Conservation (phyloP, 2,329 filamentous ascomycete species). For the Aureobasidium sp. region DNA sequence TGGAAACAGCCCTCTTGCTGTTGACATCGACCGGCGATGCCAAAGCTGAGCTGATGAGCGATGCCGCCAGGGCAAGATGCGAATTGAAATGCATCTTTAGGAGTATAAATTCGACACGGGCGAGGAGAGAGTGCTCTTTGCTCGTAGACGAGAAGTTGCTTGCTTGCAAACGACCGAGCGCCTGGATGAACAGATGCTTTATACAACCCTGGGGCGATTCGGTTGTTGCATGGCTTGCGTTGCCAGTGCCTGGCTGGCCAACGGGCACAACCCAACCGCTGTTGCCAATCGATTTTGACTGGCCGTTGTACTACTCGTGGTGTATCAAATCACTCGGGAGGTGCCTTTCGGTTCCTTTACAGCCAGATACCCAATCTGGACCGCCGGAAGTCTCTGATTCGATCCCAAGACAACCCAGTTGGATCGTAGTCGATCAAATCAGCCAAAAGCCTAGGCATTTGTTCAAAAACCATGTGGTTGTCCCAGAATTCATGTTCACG, state of each 20-base stretch:
- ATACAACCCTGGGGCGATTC: background rate
- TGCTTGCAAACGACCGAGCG: background rate
- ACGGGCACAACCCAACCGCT: slow-evolving; percentile 9
- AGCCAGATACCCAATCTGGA: slow-evolving; percentile 1
- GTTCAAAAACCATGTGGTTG: background rate
- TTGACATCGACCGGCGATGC: slow-evolving; percentile 24
- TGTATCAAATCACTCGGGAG: background rate
- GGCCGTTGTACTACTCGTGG: background rate
- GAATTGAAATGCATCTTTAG: slow-evolving; percentile 24
- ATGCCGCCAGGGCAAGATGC: slow-evolving; percentile 24
- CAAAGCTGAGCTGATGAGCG: slow-evolving; percentile 23
- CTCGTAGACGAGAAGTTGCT: slow-evolving; percentile 10
- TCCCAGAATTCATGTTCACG: slow-evolving; percentile 4
- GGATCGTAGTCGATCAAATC: background rate
- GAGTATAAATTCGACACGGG: slow-evolving; percentile 3
- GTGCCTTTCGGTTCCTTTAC: background rate
- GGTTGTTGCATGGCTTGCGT: slow-evolving; percentile 3
- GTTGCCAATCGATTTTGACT: slow-evolving; percentile 11
- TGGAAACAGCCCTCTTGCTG: slow-evolving; percentile 22
- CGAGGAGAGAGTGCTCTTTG: background rate
- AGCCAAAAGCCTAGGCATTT: background rate
- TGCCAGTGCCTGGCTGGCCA: slow-evolving; percentile 9
- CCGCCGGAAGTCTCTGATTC: background rate
- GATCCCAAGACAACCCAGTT: background rate
- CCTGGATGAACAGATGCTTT: background rate